Conservation (phyloP, 495 filamentous ascomycete genomes). For the Amorphotheca resinae region DNA sequence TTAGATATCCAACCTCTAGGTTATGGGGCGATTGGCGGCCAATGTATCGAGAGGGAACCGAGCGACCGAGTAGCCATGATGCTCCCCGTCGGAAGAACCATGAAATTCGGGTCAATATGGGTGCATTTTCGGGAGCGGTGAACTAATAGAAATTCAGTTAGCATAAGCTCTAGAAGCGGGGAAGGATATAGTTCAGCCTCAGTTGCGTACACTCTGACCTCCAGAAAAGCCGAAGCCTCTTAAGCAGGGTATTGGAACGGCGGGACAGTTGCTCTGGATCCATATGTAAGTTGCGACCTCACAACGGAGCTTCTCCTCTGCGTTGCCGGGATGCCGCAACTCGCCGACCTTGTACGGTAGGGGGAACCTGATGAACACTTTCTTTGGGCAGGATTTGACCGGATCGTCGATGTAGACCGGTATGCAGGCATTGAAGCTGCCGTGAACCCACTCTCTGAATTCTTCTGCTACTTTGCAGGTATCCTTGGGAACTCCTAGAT, state of each 20-base stretch:
- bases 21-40: not conserved
- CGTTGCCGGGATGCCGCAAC: conserved; percentile 22
- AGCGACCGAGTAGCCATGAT: too few relatives aligned
- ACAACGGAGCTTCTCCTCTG: conserved; percentile 25
- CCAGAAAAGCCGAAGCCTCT: conserved; percentile 24
- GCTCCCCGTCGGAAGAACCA: too few relatives aligned
- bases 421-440: conserved; percentile 31
- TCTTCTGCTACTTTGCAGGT: conserved; percentile 18
- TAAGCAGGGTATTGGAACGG: conserved; percentile 19
- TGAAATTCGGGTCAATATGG: too few relatives aligned
- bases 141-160: not conserved
- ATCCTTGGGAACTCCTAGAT: conserved; percentile 12
- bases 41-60: conserved; percentile 3
- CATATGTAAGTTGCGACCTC: conserved; percentile 23
- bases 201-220: conserved; percentile 18
- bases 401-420: conserved; percentile 9
- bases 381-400: not conserved
- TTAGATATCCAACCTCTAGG: conserved; percentile 18
- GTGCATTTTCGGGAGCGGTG: too few relatives aligned
- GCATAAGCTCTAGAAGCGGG: not conserved
- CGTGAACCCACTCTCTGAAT: conserved; percentile 23
- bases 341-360: conserved; percentile 21
- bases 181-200: too few relatives aligned
- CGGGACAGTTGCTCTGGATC: conserved; percentile 23
- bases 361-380: not conserved